Base-by-base conservation (phyloP, 345 rosid genomes). In the Cochlearia excelsa region DNA sequence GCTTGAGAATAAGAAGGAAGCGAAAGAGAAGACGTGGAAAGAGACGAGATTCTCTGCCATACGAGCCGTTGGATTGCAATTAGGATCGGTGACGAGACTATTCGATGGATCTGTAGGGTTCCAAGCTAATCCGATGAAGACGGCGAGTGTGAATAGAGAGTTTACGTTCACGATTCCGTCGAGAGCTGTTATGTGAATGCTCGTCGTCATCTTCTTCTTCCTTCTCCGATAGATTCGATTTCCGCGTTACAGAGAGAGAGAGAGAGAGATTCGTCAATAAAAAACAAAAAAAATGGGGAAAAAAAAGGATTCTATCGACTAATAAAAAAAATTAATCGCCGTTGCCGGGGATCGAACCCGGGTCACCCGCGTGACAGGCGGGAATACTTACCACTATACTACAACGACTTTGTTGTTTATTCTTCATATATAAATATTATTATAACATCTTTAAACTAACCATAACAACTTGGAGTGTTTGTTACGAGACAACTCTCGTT, bases 351-450 rank as follows among this genome's bases (percentile, higher is more conserved):
- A 83, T 86, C 96, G 96, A 88, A 84, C 92, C 81, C 93, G 86
- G 93, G 96, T 81, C 95, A 30, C 90, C 92, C 81, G 84, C 83
- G 87, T 92, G 98, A 89, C 91, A 85, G 95, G 80, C 90, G 82
- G 87, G 81, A 76, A 86, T 85, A 82, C 93, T 84, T 0, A 84
- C 93, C 95, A 81, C 96, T 80, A 85, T 86, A 88, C 92, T 86
- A 85, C 95, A 84, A 91, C 95, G 86, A 83, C 89, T 10, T 42
- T 31, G n/a, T n/a, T n/a, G n/a, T n/a, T n/a, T n/a, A n/a, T n/a
- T n/a, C n/a, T n/a, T n/a, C n/a, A n/a, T n/a, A n/a, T n/a, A n/a
- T n/a, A n/a, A n/a, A n/a, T n/a, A n/a, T n/a, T n/a, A n/a, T n/a
- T n/a, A n/a, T n/a, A n/a, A n/a, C n/a, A n/a, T n/a, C n/a, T n/a